phyloP scores from a whole-genome alignment of 768 basidiomycete species.

The Tylopilus sp. region DNA sequence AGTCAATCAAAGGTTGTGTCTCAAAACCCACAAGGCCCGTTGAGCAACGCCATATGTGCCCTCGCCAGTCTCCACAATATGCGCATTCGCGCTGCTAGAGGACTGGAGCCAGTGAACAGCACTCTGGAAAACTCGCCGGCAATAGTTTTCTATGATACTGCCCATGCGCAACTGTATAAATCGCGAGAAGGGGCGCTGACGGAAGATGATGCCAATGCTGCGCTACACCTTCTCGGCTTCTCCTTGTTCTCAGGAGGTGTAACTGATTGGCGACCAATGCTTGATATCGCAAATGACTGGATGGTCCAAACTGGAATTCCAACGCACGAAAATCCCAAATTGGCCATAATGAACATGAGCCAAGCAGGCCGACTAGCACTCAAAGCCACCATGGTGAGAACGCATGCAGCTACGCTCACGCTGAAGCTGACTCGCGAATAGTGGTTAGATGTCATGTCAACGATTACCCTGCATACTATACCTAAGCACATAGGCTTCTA shows the following conservation, averaged over 20 bases:
- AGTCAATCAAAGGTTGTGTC: constrained; percentile 41
- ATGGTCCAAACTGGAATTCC: constrained; percentile 62
- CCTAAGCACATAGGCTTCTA: constrained; percentile 67
- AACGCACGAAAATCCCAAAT: constrained; percentile 60
- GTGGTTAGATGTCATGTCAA: constrained; percentile 80
- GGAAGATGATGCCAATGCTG: constrained; percentile 73
- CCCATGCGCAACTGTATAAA: constrained; percentile 60
- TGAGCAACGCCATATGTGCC: constrained; percentile 74
- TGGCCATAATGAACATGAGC: constrained; percentile 54
- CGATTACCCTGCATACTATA: constrained; percentile 54
- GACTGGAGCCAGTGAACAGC: constrained; percentile 52
- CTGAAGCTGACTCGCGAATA: constrained; percentile 30
- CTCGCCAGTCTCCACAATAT: constrained; percentile 68
- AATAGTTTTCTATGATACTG: constrained; percentile 64
- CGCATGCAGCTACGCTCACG: neutral
- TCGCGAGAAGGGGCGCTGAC: constrained; percentile 51
- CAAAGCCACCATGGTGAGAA: constrained; percentile 70
- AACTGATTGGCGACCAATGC: constrained; percentile 66
- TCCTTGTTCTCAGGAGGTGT: constrained; percentile 67
- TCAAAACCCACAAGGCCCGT: constrained; percentile 64
- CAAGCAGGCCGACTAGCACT: constrained; percentile 54
- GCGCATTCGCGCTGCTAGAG: constrained; percentile 57
- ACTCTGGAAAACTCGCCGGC: constrained; percentile 57
- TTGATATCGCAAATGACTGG: constrained; percentile 76
- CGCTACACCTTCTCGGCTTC: constrained; percentile 72